phyloP scores from a whole-genome alignment of 73 alveolate species.

The Urostyla sp. region DNA sequence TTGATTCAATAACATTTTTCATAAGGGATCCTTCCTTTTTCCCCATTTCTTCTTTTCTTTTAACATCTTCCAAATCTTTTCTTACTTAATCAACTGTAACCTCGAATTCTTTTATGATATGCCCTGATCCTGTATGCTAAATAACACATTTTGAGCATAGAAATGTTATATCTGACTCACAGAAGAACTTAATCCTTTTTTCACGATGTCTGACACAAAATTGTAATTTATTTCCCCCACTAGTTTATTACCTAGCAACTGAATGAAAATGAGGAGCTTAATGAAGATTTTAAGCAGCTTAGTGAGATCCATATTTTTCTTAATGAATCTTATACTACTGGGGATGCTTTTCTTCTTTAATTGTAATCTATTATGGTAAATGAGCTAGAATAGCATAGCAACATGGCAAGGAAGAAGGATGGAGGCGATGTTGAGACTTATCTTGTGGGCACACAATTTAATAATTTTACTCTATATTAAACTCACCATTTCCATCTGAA shows the following conservation, averaged over 20 bases:
- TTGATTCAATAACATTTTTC: too few relatives aligned
- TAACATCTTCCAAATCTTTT: conserved; percentile 43
- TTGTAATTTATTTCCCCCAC: neutral
- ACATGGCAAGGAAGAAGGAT: conserved; percentile 57
- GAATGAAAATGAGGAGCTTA: neutral
- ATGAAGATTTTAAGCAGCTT: neutral
- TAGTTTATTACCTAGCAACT: neutral
- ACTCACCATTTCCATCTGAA: neutral
- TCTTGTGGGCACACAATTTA: conserved; percentile 52
- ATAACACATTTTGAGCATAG: conserved; percentile 67
- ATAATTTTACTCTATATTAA: neutral
- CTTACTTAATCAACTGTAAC: conserved; percentile 32
- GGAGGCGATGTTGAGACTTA: conserved; percentile 18
- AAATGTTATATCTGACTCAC: conserved; percentile 67
- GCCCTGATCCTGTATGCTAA: conserved; percentile 73
- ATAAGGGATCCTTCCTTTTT: neutral
- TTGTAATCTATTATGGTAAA: neutral
- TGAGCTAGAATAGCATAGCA: conserved; percentile 62
- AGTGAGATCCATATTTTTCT: neutral
- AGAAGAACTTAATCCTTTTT: conserved; percentile 57
- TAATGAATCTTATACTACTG: neutral
- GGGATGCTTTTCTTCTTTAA: neutral
- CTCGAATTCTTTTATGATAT: conserved; percentile 45
- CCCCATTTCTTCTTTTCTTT: neutral
- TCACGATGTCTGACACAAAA: conserved; percentile 68